Evolutionary conservation across 2,329 filamentous ascomycete genomes (phyloP), one percentile per base, ranked within the genome.

Genomic region (Trichoderma simmonsii): DNA sequence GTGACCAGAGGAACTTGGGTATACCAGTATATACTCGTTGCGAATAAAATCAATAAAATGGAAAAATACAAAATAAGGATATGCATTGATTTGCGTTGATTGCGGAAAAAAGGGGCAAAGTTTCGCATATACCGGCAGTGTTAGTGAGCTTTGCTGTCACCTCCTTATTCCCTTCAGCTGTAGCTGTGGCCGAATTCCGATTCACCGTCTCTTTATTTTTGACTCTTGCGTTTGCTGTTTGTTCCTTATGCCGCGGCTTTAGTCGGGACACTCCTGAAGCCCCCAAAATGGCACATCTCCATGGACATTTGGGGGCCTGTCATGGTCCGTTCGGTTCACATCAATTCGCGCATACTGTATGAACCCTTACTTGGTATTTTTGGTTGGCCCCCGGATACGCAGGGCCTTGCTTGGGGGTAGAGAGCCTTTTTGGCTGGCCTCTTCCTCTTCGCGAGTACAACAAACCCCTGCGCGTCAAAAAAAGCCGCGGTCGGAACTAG

Each of bases 401-500:
- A 39, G 26, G 54, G 54, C 34, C 34, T 36, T 1, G 34, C 34
- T 26, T n/a, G 15, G 39, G 36, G 15, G 7, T 14, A 30, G 30
- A 24, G 21, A 24, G n/a, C 30, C 63, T 34, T 34, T 54, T 54
- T 43, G 39, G 48, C 48, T 36, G 34, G 34, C 34, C 34, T 36
- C 34, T 36, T 26, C 26, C 32, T 34, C 32, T 51, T 54, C 21
- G 48, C 48, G 48, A 54, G 21, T 6, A 21, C 7, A n/a, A 30
- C 64, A 54, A 3, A 30, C 64, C 64, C 64, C 64, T 67, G 65
- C 66, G 64, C 66, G 36, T 28, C 66, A 70, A 68, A 61, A 70
- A 70, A 70, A 70, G 57, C 66, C 66, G 66, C 66, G 57, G 66
- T 70, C 66, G 66, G 66, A 34, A 70, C 66, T 70, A 70, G 66